These are phyloP conservation scores for Lodderomyces oxycetoniae DNA, from an alignment of 1,139 yeast genomes.

Conservation along the genomic window DNA sequence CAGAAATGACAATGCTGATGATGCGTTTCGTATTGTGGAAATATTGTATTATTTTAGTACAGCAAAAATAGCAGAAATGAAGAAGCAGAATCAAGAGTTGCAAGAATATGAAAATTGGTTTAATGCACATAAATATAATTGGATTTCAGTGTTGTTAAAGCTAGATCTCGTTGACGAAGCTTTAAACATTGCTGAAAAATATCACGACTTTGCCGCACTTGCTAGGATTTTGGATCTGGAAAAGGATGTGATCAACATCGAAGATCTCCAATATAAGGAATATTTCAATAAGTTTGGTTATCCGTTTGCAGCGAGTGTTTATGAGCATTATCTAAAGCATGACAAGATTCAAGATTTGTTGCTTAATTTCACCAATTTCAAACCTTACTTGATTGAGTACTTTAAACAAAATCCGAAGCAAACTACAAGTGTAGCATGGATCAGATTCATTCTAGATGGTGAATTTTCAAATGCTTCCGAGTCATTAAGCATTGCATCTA, in stretches of 20 bases:
- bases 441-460: constrained; percentile 52
- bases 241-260: constrained; percentile 19
- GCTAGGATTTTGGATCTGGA: constrained; percentile 60
- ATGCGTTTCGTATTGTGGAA: constrained; percentile 22
- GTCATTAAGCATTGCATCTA: constrained; percentile 38
- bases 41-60: constrained; percentile 36
- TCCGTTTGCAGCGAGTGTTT: constrained; percentile 63
- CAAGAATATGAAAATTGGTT: constrained; percentile 25
- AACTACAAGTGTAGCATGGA: constrained; percentile 69
- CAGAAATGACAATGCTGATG: constrained; percentile 14
- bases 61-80: constrained; percentile 37
- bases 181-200: constrained; percentile 60
- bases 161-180: constrained; percentile 51
- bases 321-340: constrained; percentile 51
- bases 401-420: constrained; percentile 43
- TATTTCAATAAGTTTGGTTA: constrained; percentile 64
- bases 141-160: constrained; percentile 54
- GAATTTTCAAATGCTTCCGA: constrained; percentile 49
- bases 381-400: constrained; percentile 47
- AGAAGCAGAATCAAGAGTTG: constrained; percentile 14
- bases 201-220: constrained; percentile 60
- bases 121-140: constrained; percentile 26
- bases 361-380: constrained; percentile 52
- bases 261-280: constrained; percentile 31
- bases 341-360: constrained; percentile 54